Percentiles rank a stretch among this genome's conserved stretches.
Evolutionary conservation across 345 rosid species (phyloP).

Genomic region (Syzygium jambos): DNA sequence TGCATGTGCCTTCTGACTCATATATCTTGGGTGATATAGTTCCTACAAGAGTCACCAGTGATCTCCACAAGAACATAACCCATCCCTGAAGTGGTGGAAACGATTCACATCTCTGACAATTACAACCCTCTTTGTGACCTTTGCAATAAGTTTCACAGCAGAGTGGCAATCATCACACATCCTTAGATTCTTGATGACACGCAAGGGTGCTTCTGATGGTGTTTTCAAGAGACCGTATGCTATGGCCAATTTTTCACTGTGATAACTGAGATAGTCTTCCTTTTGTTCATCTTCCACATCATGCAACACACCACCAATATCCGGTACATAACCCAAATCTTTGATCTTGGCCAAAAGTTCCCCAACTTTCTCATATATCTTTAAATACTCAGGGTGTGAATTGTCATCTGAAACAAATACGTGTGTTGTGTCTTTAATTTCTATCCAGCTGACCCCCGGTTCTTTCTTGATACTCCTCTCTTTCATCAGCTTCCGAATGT

Average conservation of each 20-base stretch:
- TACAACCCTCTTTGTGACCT: conserved; percentile 38
- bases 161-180: conserved; percentile 88
- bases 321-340: conserved; percentile 61
- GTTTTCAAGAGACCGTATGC: conserved; percentile 68
- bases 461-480: conserved; percentile 61
- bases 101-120: conserved; percentile 74
- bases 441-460: conserved; percentile 89
- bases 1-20: not conserved
- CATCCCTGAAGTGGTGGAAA: conserved; percentile 70
- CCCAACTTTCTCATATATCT: conserved; percentile 48
- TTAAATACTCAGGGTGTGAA: conserved; percentile 49
- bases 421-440: conserved; percentile 34
- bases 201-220: conserved; percentile 48
- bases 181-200: conserved; percentile 65
- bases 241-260: conserved; percentile 84
- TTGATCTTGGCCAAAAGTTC: conserved; percentile 53
- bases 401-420: conserved; percentile 59
- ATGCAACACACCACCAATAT: conserved; percentile 46
- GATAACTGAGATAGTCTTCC: conserved; percentile 57
- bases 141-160: conserved; percentile 67
- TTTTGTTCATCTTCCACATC: conserved; percentile 87
- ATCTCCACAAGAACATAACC: conserved; percentile 64
- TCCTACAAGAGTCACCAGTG: conserved; percentile 34
- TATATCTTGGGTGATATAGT: not conserved
- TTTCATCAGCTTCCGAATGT: conserved; percentile 57